Base-by-base conservation (phyloP, 108 stramenopile species). In the Skeletonema menzelii region DNA sequence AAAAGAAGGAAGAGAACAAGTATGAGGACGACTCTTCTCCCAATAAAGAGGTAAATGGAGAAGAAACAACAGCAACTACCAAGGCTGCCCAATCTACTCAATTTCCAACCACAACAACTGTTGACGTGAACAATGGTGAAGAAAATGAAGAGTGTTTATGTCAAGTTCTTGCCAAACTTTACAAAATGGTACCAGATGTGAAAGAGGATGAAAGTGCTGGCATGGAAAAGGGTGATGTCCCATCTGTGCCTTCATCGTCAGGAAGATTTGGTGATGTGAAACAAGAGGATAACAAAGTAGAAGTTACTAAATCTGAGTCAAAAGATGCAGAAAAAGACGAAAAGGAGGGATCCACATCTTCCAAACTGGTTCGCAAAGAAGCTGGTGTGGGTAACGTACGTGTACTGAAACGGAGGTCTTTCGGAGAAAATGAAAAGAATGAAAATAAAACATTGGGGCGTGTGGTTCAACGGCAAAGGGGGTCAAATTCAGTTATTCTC, bases 341-440 rank as follows among this genome's bases (percentile, higher is more conserved):
- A 40, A 42, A 63, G 4, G 57, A 76, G 34, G 59, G 34, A 34
- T 53, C 49, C 8, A 4, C 49, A 22, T 22, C n/a, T n/a, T n/a
- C 49, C 49, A 76, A 59, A 70, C 19, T 77, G 42, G 76, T 53
- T 26, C 89, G 89, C 85, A 74, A 88, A 61, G 91, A 91, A 68
- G 70, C 86, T 30, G 93, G 93, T 11, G 86, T 87, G 22, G 93
- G 91, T 35, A 91, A 88, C 11, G 62, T 94, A 22, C 87, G 88
- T 22, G 59, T 91, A 8, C 69, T 92, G 32, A 78, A 71, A 57
- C 56, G 27, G 15, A 80, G 69, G 56, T 27, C 59, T 31, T 46
- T 40, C 24, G 30, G 17, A 28, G 73, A 30, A 5, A 37, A 15
- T 63, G 26, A 60, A 56, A 42, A 44, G 34, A 31, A 34, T 35